phyloP scores from a whole-genome alignment of 2,329 filamentous ascomycete species.

The Sporothrix humicola region DNA sequence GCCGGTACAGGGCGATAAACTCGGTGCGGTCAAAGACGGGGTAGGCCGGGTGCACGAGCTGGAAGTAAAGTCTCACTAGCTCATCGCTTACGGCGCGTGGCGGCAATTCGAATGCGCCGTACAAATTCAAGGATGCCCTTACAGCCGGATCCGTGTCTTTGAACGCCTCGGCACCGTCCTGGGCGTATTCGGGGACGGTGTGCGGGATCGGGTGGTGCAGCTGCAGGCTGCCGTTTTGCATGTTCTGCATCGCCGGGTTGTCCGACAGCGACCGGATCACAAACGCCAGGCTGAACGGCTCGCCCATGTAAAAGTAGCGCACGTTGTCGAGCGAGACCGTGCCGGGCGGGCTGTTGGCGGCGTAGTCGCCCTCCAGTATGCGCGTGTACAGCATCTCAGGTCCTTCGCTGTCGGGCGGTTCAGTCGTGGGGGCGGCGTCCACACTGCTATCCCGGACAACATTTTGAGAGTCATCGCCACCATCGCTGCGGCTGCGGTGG shows the following conservation, averaged over 20 bases:
- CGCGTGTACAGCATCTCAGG: conserved; percentile 29
- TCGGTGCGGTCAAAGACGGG: conserved; percentile 22
- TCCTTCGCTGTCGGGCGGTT: conserved; percentile 15
- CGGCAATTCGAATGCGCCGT: conserved; percentile 10
- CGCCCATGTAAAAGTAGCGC: conserved; percentile 31
- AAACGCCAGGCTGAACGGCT: conserved; percentile 29
- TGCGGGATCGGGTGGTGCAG: conserved; percentile 28
- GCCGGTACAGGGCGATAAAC: conserved; percentile 15
- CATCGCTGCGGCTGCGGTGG: background rate
- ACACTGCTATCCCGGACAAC: background rate
- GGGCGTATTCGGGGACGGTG: conserved; percentile 22
- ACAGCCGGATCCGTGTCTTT: conserved; percentile 3
- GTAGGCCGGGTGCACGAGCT: conserved; percentile 18
- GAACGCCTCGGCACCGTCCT: conserved; percentile 19
- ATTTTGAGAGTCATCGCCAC: background rate
- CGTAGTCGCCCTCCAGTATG: conserved; percentile 20
- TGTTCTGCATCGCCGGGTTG: conserved; percentile 17
- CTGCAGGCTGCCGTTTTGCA: conserved; percentile 4
- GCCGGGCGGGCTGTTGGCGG: conserved; percentile 3
- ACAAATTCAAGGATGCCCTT: background rate
- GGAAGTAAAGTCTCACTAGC: conserved; percentile 21
- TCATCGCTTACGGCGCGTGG: conserved; percentile 18
- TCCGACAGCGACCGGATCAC: conserved; percentile 22
- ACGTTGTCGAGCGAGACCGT: background rate
- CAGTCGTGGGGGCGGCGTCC: background rate